phyloP scores from a whole-genome alignment of 2,329 filamentous ascomycete species.

The Pezicula carpinea region DNA sequence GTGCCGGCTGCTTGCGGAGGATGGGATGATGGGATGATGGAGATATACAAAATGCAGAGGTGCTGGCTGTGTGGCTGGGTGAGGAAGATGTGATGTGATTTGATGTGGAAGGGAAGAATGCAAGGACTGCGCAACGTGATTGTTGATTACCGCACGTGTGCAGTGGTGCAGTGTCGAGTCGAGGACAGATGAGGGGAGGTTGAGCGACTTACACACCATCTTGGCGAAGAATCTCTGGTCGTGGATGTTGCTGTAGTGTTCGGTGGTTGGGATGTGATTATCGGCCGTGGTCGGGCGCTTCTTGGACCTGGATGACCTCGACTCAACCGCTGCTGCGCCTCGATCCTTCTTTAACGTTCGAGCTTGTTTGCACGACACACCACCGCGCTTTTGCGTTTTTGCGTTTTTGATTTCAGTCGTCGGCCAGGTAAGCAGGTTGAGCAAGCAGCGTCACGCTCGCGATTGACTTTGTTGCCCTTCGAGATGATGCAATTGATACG shows the following conservation, averaged over 20 bases:
- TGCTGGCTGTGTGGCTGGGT: not conserved
- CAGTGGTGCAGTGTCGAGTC: too few relatives aligned
- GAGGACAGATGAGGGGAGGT: not conserved
- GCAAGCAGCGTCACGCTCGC: too few relatives aligned
- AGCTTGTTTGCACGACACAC: not conserved
- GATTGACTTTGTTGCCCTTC: too few relatives aligned
- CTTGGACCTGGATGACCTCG: too few relatives aligned
- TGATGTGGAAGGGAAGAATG: not conserved
- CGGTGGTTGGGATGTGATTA: not conserved
- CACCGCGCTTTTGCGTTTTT: too few relatives aligned
- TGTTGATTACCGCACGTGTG: not conserved
- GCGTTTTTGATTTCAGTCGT: not conserved
- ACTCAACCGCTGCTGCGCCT: conserved; percentile 8
- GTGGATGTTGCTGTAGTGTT: conserved; percentile 1
- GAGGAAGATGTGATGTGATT: conserved; percentile 5
- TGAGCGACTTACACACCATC: conserved; percentile 21
- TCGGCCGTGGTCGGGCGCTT: not conserved
- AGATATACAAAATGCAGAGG: not conserved
- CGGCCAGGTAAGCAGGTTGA: too few relatives aligned
- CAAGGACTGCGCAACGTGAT: not conserved
- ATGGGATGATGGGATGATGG: not conserved
- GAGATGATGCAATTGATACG: too few relatives aligned
- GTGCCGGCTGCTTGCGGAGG: not conserved
- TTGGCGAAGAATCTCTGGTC: conserved; percentile 11
- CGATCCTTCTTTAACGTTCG: conserved; percentile 3